These are phyloP conservation scores for Kokia cookei DNA, from an alignment of 441 rosid genomes.

Conservation along the genomic window DNA sequence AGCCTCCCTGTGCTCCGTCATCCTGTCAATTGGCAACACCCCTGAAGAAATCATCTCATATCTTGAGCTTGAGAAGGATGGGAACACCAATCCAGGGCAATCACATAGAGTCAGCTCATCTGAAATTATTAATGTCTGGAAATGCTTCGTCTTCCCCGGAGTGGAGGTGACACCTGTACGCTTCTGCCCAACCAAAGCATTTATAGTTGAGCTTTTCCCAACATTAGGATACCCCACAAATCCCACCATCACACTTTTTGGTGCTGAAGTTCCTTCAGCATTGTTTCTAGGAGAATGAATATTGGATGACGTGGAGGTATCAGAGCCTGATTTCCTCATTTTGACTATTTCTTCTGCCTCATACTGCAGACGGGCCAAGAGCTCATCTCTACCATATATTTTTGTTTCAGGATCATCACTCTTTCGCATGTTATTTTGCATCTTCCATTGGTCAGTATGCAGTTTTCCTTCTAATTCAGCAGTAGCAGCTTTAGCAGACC, in stretches of 20 bases:
- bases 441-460: conserved; percentile 29
- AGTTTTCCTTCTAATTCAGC: conserved; percentile 68
- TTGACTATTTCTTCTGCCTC: conserved; percentile 73
- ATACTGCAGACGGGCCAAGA: conserved; percentile 55
- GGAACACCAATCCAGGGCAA: conserved; percentile 92
- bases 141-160: conserved; percentile 94
- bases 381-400: conserved; percentile 74
- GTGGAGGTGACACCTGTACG: conserved; percentile 91
- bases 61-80: conserved; percentile 91
- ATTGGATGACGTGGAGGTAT: conserved; percentile 19
- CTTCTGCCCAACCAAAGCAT: conserved; percentile 91
- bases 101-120: conserved; percentile 77
- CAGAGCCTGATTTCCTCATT: conserved; percentile 38
- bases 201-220: conserved; percentile 92
- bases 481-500: conserved; percentile 94
- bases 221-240: conserved; percentile 96
- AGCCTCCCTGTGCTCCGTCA: conserved; percentile 88
- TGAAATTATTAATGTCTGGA: conserved; percentile 81
- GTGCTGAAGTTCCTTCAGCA: conserved; percentile 14
- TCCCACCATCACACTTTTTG: conserved; percentile 62
- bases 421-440: conserved; percentile 19
- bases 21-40: conserved; percentile 82
- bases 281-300: conserved; percentile 18
- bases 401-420: conserved; percentile 50
- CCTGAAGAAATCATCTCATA: conserved; percentile 93